Conservation (phyloP, 2,329 filamentous ascomycete species). For the Sphaerulina vaccinii region DNA sequence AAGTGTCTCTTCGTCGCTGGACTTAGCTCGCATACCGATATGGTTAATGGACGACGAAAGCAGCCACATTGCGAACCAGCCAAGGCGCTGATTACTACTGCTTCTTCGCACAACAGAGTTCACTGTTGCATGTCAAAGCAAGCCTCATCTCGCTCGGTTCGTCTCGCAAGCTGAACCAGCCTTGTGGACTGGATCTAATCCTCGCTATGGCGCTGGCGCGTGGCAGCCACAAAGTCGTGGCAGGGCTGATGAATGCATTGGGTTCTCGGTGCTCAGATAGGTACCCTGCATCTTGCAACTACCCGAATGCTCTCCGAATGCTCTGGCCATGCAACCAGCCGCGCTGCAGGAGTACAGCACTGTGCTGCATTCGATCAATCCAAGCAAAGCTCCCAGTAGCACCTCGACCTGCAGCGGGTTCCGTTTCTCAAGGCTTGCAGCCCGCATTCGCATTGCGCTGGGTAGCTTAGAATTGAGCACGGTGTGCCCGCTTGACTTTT, state of each 20-base stretch:
- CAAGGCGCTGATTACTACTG: slow-evolving; percentile 4
- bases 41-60: slow-evolving; percentile 12
- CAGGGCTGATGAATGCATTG: neutral
- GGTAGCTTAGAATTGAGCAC: slow-evolving; percentile 14
- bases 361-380: neutral
- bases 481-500: slow-evolving; percentile 20
- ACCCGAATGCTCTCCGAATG: slow-evolving; percentile 7
- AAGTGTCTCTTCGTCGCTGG: neutral
- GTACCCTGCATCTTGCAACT: slow-evolving; percentile 4
- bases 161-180: slow-evolving; percentile 6
- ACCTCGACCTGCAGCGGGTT: slow-evolving; percentile 1
- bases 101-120: slow-evolving; percentile 4
- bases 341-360: slow-evolving; percentile 5
- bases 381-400: neutral
- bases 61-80: neutral
- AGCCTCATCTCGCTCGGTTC: slow-evolving; percentile 12
- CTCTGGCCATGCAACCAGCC: slow-evolving; percentile 15
- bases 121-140: slow-evolving; percentile 7
- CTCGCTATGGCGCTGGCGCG: too few species aligned
- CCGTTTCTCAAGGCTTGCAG: slow-evolving; percentile 17
- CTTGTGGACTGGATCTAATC: slow-evolving; percentile 3
- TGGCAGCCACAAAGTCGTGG: slow-evolving; percentile 6
- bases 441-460: slow-evolving; percentile 16
- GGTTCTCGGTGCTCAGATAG: slow-evolving; percentile 12
- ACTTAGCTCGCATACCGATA: neutral